phyloP scores from a whole-genome alignment of 2,329 filamentous ascomycete species.

The Fusarium sp. region DNA sequence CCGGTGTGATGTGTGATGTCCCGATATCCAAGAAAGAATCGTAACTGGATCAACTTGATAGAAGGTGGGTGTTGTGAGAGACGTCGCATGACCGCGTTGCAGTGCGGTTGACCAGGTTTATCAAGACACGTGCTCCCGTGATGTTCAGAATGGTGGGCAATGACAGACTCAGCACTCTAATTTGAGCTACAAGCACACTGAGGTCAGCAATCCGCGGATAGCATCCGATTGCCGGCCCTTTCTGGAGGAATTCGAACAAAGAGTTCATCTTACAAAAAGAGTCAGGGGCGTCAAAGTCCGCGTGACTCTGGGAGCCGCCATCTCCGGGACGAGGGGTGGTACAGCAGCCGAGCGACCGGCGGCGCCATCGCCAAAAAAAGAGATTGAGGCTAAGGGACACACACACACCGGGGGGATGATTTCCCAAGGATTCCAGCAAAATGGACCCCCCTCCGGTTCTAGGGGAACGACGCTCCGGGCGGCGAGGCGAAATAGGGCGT shows the following conservation, averaged over 20 bases:
- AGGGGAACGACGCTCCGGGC: conserved; percentile 7
- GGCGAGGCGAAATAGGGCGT: conserved; percentile 22
- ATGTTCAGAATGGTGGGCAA: conserved; percentile 21
- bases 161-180: conserved; percentile 1
- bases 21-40: conserved; percentile 16
- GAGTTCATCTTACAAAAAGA: conserved; percentile 30
- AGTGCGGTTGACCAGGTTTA: conserved; percentile 14
- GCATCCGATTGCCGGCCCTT: conserved; percentile 31
- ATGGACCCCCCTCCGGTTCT: conserved; percentile 3
- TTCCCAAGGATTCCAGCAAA: conserved; percentile 20
- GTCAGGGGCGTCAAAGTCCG: conserved; percentile 33
- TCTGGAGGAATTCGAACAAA: conserved; percentile 35
- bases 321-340: conserved; percentile 30
- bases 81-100: conserved; percentile 30
- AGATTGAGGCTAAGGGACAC: conserved; percentile 33
- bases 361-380: conserved; percentile 5
- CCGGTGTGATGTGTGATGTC: conserved; percentile 9
- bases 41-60: conserved; percentile 28
- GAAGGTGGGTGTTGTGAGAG: conserved; percentile 28
- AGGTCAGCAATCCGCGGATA: conserved; percentile 27
- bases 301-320: conserved; percentile 44
- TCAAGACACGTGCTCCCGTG: conserved; percentile 33
- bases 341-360: conserved; percentile 24
- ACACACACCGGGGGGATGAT: conserved; percentile 19
- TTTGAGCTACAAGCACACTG: conserved; percentile 3